phyloP scores from a whole-genome alignment of 352 stramenopile species.

The Phytophthora pinifolia region DNA sequence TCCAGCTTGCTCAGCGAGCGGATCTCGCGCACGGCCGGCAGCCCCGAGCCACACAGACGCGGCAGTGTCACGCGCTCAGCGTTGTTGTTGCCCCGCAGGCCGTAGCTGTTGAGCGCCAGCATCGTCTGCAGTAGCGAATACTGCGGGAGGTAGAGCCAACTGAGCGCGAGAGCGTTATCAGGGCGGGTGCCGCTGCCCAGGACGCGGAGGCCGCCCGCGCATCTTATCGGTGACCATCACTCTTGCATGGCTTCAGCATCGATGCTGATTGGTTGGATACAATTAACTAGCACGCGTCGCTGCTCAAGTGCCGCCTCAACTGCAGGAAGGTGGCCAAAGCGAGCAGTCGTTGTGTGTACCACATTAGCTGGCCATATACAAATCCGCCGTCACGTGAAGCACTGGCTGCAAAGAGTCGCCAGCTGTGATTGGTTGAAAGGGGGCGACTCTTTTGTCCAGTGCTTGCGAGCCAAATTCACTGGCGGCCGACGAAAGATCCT shows the following conservation, averaged over 20 bases:
- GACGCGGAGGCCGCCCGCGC: no score
- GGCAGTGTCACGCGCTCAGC: constrained; percentile 39
- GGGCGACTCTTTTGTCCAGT: neutral
- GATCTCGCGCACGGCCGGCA: constrained; percentile 28
- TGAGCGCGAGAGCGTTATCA: neutral
- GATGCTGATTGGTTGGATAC: neutral
- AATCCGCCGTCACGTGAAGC: constrained; percentile 6
- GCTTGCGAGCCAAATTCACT: constrained; percentile 5
- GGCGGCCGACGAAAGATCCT: constrained; percentile 17
- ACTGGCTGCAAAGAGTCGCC: constrained; percentile 16
- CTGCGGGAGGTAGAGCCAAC: no score
- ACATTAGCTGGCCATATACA: constrained; percentile 1
- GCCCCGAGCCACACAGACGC: constrained; percentile 33
- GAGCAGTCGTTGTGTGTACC: constrained; percentile 4
- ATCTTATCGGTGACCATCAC: no score
- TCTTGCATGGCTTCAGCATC: neutral
- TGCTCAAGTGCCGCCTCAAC: no score
- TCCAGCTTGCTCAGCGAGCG: constrained; percentile 60
- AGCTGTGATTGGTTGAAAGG: constrained; percentile 5
- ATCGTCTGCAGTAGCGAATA: constrained; percentile 12
- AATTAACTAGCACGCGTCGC: neutral
- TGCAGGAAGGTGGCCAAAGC: no score
- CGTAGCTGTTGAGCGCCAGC: constrained; percentile 56
- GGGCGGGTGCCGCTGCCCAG: neutral
- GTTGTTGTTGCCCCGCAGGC: constrained; percentile 20